Conservation (phyloP, 2,329 filamentous ascomycete genomes). For the Polychaeton citri region DNA sequence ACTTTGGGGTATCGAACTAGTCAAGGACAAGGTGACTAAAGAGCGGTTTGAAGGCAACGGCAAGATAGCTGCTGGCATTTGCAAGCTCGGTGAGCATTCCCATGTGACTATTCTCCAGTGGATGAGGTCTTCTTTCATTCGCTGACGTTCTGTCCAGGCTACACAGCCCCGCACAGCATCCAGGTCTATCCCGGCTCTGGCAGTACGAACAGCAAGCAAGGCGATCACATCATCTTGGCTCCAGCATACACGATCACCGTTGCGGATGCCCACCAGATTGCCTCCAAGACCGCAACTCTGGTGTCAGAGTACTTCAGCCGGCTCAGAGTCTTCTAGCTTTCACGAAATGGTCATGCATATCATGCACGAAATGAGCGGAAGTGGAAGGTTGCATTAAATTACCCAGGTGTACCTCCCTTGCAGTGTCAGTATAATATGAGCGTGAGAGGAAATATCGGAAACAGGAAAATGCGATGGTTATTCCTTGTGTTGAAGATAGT, state of each 20-base stretch:
- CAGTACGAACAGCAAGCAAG: constrained; percentile 43
- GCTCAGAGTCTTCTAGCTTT: too few species aligned
- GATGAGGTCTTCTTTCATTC: too few species aligned
- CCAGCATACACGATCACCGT: constrained; percentile 53
- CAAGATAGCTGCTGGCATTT: constrained; percentile 35
- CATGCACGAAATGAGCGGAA: too few species aligned
- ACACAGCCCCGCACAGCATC: constrained; percentile 35
- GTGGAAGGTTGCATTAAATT: too few species aligned
- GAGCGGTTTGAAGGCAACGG: constrained; percentile 36
- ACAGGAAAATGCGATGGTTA: too few species aligned
- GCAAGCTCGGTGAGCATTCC: constrained; percentile 35
- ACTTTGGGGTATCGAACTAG: constrained; percentile 48
- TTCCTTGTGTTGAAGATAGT: too few species aligned
- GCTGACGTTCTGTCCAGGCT: too few species aligned
- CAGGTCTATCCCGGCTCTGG: constrained; percentile 52
- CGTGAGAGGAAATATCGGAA: too few species aligned
- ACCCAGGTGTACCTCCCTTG: too few species aligned
- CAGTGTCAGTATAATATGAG: too few species aligned
- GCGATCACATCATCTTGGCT: constrained; percentile 58
- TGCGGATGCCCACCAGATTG: constrained; percentile 44
- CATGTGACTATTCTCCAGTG: constrained; percentile 13
- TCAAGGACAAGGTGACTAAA: constrained; percentile 41
- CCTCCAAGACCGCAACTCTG: constrained; percentile 37
- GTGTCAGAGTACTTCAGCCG: too few species aligned
- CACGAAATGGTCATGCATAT: too few species aligned